Conservation (phyloP, 2,329 filamentous ascomycete species). For the Colletotrichum australisinense region DNA sequence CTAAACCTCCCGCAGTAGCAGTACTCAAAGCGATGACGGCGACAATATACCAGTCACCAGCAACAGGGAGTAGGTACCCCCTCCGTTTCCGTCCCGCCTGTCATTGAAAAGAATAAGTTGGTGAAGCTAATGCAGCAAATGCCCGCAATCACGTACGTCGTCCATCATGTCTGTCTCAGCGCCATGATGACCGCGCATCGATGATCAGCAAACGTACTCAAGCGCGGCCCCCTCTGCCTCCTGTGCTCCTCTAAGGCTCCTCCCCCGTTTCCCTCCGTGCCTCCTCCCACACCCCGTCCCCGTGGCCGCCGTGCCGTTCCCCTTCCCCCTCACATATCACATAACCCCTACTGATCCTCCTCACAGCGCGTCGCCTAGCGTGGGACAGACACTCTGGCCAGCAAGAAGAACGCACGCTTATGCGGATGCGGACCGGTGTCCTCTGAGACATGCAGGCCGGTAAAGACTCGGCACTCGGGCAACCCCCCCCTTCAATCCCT, state of each 20-base stretch:
- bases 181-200: neutral
- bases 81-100: neutral
- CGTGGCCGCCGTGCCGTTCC: neutral
- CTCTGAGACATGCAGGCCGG: neutral
- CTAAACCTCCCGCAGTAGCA: neutral
- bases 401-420: neutral
- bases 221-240: neutral
- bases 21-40: neutral
- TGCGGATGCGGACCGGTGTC: neutral
- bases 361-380: neutral
- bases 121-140: constrained; percentile 1
- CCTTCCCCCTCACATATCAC: neutral
- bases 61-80: neutral
- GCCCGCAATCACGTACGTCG: constrained; percentile 5
- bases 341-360: neutral
- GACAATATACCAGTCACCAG: neutral
- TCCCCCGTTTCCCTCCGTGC: neutral
- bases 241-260: too few species aligned
- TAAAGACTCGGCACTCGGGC: constrained; percentile 2
- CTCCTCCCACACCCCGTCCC: neutral
- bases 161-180: constrained; percentile 5
- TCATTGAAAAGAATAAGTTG: neutral
- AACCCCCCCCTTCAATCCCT: neutral
- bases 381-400: neutral
- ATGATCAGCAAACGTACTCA: constrained; percentile 1